Evolutionary conservation across 148 eudicot genomes (phyloP).

Genomic region (Beta vulgaris): DNA sequence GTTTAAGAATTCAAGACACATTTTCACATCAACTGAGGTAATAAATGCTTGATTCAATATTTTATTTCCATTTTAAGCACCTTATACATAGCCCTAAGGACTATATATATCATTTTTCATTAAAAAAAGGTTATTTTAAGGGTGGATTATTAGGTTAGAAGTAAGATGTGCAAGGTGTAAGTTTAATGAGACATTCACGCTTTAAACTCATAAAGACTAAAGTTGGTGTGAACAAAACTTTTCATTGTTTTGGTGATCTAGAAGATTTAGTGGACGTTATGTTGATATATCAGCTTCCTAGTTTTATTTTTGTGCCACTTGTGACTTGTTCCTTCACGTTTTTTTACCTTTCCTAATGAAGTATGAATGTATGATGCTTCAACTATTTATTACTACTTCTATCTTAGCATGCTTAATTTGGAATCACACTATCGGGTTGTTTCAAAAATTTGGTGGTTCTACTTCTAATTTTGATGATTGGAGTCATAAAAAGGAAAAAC

Average conservation of each 20-base stretch:
- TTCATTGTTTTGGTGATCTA: constrained; percentile 12
- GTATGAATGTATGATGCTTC: neutral
- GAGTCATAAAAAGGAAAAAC: too few species aligned
- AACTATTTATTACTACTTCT: too few species aligned
- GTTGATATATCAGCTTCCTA: neutral
- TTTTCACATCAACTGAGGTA: too few species aligned
- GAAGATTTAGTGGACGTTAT: neutral
- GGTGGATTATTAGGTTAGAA: constrained; percentile 16
- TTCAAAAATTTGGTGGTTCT: too few species aligned
- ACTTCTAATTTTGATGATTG: too few species aligned
- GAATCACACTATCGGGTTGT: too few species aligned
- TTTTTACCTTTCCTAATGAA: neutral
- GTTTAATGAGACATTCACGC: constrained; percentile 11
- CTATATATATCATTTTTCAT: too few species aligned
- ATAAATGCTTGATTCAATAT: too few species aligned
- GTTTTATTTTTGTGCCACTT: constrained; percentile 12
- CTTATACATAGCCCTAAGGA: too few species aligned
- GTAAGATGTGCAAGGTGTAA: constrained; percentile 25
- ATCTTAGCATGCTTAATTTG: neutral
- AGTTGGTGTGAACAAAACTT: constrained; percentile 1
- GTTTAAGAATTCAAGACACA: too few species aligned
- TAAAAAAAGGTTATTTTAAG: too few species aligned
- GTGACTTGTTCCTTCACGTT: constrained; percentile 9
- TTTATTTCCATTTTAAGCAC: too few species aligned
- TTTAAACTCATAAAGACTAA: neutral